Base-by-base conservation (phyloP, 1,139 yeast genomes). In the Candida freyschussii region DNA sequence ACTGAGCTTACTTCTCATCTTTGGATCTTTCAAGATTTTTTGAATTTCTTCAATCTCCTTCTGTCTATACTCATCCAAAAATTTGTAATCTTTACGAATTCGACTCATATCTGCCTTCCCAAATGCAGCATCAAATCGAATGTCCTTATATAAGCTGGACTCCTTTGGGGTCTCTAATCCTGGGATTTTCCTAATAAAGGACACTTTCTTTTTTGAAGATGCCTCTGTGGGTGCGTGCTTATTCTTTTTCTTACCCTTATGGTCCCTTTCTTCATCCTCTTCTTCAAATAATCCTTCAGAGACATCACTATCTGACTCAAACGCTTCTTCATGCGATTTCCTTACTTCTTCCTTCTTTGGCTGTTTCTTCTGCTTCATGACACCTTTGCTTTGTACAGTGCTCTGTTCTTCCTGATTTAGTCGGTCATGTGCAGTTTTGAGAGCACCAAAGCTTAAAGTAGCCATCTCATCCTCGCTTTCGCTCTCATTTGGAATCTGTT, bases 121-220 rank as follows among this genome's bases (percentile, higher is more conserved):
- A 44, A 78, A 75, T 0, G 95, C 87, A 1, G 93, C 73, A 58
- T 89, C 96, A 56, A 91, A 91, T 46, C 98, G 69, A 21, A 93
- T 78, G 62, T 91, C 98, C 33, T 75, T 69, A 52, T 82, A 76
- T 23, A 78, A 56, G 20, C 65, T 56, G 29, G 63, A 62, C 29
- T 60, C 52, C 44, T 63, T 63, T 13, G 67, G 57, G 16, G 48
- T 45, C 24, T 67, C 70, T 27, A 84, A 57, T 0, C 95, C 95
- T 0, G 89, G 91, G 13, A 86, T 78, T 21, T 77, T 75, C 45
- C 96, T 67, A 25, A 86, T 66, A 46, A 65, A 68, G 0, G 86
- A 65, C 1, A 81, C 93, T n/a, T 78, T 83, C 42, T 65, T 69
- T 55, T 81, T 84, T 2, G 89, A 63, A 6, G 93, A 81, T 16